Percentiles rank a stretch among this genome's conserved stretches.
These are phyloP conservation scores for Neurospora tetrasperma DNA, from an alignment of 495 filamentous ascomycete genomes.

Conservation along the genomic window DNA sequence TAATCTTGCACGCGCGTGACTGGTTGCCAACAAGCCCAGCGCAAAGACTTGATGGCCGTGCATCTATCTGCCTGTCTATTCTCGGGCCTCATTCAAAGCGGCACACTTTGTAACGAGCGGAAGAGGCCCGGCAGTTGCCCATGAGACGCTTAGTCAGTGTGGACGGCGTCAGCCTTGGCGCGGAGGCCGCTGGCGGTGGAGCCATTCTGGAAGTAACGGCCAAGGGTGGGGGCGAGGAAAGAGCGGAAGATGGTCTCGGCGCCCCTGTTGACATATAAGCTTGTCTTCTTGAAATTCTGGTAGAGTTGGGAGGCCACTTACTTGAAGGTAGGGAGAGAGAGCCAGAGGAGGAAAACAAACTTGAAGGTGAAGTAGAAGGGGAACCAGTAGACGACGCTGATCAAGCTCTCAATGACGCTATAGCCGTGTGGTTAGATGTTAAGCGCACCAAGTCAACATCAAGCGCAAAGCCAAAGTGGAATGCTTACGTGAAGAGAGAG, in stretches of 20 bases:
- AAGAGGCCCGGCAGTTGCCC: neutral
- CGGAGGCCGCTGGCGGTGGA: constrained; percentile 83
- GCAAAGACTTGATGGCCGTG: neutral
- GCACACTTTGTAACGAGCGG: constrained; percentile 10
- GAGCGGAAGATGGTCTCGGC: constrained; percentile 95
- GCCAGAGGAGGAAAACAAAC: constrained; percentile 92
- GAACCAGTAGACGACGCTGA: constrained; percentile 98
- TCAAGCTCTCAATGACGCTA: constrained; percentile 77
- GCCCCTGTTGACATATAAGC: constrained; percentile 46
- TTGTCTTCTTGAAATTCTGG: neutral
- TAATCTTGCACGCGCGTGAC: neutral
- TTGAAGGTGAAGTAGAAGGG: constrained; percentile 99
- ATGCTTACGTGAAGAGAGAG: constrained; percentile 68
- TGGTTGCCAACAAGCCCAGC: neutral
- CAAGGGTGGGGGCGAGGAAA: constrained; percentile 81
- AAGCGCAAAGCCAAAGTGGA: neutral
- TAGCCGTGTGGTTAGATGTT: constrained; percentile 3
- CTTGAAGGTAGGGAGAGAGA: constrained; percentile 87
- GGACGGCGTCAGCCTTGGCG: constrained; percentile 73
- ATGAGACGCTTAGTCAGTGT: constrained; percentile 39
- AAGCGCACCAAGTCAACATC: neutral
- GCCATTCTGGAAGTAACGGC: constrained; percentile 72
- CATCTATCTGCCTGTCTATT: neutral
- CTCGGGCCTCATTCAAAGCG: constrained; percentile 12
- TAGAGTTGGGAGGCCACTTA: constrained; percentile 37